phyloP scores from a whole-genome alignment of 257 asterid species.

The Petunia axillaris region DNA sequence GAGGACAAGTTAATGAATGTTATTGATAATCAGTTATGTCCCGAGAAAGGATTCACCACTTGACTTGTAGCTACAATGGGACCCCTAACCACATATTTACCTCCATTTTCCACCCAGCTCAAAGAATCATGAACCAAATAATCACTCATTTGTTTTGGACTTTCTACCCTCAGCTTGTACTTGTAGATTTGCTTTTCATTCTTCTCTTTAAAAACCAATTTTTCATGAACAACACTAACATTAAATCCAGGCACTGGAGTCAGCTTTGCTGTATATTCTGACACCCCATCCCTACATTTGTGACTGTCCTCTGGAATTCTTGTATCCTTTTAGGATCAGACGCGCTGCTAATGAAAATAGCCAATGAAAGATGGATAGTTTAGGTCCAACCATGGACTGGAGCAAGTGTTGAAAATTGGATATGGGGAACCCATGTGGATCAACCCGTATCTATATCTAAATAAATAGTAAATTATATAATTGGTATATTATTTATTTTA shows the following conservation, averaged over 20 bases:
- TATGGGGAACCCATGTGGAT: too few relatives aligned
- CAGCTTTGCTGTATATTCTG: slow-evolving; percentile 44
- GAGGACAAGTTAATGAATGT: too few relatives aligned
- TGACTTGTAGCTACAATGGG: slow-evolving; percentile 56
- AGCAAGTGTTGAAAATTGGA: slow-evolving; percentile 33
- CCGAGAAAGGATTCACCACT: neutral
- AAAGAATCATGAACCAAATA: slow-evolving; percentile 44
- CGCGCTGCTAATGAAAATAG: slow-evolving; percentile 32
- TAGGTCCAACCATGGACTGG: slow-evolving; percentile 39
- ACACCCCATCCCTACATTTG: slow-evolving; percentile 53
- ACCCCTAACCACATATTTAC: slow-evolving; percentile 51
- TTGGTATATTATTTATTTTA: too few relatives aligned
- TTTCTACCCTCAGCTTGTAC: slow-evolving; percentile 43
- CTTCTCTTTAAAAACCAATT: slow-evolving; percentile 46
- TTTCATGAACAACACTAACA: slow-evolving; percentile 52
- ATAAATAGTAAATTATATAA: too few relatives aligned
- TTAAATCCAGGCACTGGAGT: slow-evolving; percentile 42
- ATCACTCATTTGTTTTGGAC: slow-evolving; percentile 30
- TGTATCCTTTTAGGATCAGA: neutral
- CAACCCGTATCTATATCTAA: too few relatives aligned
- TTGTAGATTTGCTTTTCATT: slow-evolving; percentile 56
- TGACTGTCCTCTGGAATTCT: slow-evolving; percentile 58
- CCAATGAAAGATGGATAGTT: slow-evolving; percentile 60
- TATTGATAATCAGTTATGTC: too few relatives aligned
- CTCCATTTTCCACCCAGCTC: slow-evolving; percentile 57